Evolutionary conservation across 306 rosid species (phyloP).

Genomic region (Cicer bijugum): DNA sequence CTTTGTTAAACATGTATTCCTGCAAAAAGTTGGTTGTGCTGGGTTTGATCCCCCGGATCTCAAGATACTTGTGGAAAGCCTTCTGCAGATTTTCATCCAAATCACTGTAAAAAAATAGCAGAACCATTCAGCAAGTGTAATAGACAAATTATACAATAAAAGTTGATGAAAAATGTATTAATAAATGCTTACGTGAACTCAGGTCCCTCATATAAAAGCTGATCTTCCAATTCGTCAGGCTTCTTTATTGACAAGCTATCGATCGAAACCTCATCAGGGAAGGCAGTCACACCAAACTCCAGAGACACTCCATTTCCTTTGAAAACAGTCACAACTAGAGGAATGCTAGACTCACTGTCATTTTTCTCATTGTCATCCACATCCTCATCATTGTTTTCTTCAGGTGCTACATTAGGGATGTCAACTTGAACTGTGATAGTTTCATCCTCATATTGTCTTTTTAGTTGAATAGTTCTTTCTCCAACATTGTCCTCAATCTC

Average conservation of each 20-base stretch:
- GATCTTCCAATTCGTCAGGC: slow-evolving; percentile 58
- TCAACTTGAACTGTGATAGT: slow-evolving; percentile 72
- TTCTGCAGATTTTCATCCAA: slow-evolving; percentile 86
- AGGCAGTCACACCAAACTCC: slow-evolving; percentile 84
- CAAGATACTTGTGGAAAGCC: slow-evolving; percentile 81
- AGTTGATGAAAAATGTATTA: not conserved
- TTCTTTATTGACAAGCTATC: slow-evolving; percentile 74
- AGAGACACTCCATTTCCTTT: slow-evolving; percentile 61
- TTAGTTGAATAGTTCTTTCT: slow-evolving; percentile 73
- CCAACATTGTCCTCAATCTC: slow-evolving; percentile 76
- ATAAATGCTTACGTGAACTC: slow-evolving; percentile 64
- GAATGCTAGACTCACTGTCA: slow-evolving; percentile 61
- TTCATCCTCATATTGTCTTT: slow-evolving; percentile 68
- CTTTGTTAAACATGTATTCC: slow-evolving; percentile 74
- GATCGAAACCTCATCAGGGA: slow-evolving; percentile 64
- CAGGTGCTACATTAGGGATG: slow-evolving; percentile 55
- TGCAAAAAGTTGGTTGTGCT: slow-evolving; percentile 64
- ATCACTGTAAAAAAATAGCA: slow-evolving; percentile 56
- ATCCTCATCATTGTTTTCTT: slow-evolving; percentile 49
- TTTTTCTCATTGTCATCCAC: slow-evolving; percentile 37
- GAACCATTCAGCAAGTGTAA: slow-evolving; percentile 3
- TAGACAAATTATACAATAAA: not conserved
- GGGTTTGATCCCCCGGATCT: slow-evolving; percentile 68
- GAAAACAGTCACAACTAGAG: slow-evolving; percentile 68
- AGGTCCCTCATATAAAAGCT: slow-evolving; percentile 83